These are phyloP conservation scores for Macrophomina tecta DNA, from an alignment of 2,329 filamentous ascomycete species.

Conservation along the genomic window DNA sequence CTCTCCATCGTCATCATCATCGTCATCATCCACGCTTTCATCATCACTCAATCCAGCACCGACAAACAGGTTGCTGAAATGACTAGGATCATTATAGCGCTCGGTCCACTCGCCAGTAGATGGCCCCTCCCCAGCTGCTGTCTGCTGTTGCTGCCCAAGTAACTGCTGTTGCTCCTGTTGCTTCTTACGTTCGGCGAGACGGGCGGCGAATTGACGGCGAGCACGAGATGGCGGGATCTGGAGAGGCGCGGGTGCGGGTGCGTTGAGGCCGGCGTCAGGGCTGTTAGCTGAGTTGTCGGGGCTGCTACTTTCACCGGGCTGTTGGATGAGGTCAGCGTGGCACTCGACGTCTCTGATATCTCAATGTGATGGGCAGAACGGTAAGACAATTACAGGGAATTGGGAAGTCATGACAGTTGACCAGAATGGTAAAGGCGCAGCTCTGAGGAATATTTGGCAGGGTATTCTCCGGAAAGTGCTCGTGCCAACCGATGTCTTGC, in stretches of 20 bases:
- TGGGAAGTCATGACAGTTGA: conserved; percentile 14
- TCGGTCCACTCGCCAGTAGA: conserved; percentile 4
- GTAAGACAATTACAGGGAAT: conserved; percentile 31
- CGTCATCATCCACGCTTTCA: conserved; percentile 6
- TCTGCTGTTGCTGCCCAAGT: background rate
- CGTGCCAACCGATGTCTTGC: conserved; percentile 11
- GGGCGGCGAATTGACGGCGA: conserved; percentile 85
- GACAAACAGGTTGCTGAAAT: conserved; percentile 24
- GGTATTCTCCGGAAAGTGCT: conserved; percentile 15
- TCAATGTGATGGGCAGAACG: conserved; percentile 30
- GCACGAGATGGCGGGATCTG: conserved; percentile 88
- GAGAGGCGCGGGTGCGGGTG: conserved; percentile 70
- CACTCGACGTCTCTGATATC: conserved; percentile 36
- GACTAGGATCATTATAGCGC: conserved; percentile 5
- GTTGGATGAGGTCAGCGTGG: conserved; percentile 26
- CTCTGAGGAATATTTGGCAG: conserved; percentile 25
- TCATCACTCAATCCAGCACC: background rate
- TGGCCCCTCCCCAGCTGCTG: background rate
- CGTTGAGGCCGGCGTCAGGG: conserved; percentile 54
- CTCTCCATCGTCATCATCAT: conserved; percentile 17
- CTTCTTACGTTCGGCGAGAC: conserved; percentile 65
- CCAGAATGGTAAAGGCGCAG: conserved; percentile 22
- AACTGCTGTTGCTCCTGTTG: conserved; percentile 28
- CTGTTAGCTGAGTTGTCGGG: conserved; percentile 5
- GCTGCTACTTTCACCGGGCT: background rate